Base-by-base conservation (phyloP, 495 filamentous ascomycete species). In the Aspergillus leporis region DNA sequence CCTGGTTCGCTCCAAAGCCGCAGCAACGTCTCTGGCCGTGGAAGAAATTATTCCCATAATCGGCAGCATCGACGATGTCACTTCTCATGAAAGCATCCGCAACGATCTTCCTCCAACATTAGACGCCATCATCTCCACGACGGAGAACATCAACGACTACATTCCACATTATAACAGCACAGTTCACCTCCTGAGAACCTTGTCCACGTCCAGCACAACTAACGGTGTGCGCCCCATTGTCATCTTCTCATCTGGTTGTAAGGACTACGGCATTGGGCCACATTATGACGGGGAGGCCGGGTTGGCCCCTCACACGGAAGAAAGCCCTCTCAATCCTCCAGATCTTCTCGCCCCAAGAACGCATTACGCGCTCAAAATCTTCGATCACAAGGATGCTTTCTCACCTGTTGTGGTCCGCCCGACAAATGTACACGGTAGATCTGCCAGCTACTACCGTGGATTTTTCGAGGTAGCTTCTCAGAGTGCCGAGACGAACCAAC, bases 211-310 rank as follows among this genome's bases (percentile, higher is more conserved):
- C 21, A 61, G 54, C 50, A 49, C 13, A n/a, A 19, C 23, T 1
- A 41, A 50, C n/a, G 55, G 55, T 10, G 41, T 40, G 8, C 32
- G 51, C 3, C 60, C 60, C 1, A 23, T 62, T 3, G 55, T 62
- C 2, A 49, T 62, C 34, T 32, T 62, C 18, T 55, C 60, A 19
- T 55, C 55, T 6, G 60, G 60, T 16, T 62, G 60, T n/a, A 62
- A 62, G 25, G 60, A 62, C 34, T 62, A 62, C 32, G 60, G 60
- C 9, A 38, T 62, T 2, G 52, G 50, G 21, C 50, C 51, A 22
- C 55, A 58, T 28, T 53, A 54, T 13, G 22, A 58, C n/a, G 56
- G 56, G 13, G 21, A 43, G 2, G n/a, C 32, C 3, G 36, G 14
- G 14, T 25, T 62, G 3, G n/a, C 43, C 1, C 60, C 60, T 12